Evolutionary conservation across 2,329 filamentous ascomycete species (phyloP).

Genomic region (Cladorrhinum sp.): DNA sequence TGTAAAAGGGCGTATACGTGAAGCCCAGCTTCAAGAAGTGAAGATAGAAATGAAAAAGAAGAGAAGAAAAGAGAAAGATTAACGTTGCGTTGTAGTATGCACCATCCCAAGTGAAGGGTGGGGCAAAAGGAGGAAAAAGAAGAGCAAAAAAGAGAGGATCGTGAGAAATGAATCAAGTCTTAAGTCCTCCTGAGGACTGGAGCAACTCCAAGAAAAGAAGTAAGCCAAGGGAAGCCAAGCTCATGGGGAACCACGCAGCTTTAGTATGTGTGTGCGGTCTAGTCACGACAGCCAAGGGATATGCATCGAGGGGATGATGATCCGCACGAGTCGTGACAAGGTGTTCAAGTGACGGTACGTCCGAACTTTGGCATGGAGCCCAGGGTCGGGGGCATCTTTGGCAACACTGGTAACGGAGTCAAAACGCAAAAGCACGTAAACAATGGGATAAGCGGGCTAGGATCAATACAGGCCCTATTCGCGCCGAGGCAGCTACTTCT

Average conservation of each 20-base stretch:
- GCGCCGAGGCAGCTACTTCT: neutral
- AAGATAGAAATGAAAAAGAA: conserved; percentile 14
- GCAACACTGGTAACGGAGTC: neutral
- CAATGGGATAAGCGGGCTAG: neutral
- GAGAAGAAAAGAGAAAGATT: conserved; percentile 27
- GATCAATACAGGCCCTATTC: conserved; percentile 1
- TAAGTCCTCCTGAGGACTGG: conserved; percentile 24
- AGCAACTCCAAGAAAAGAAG: conserved; percentile 13
- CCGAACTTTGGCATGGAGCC: neutral
- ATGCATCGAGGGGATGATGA: conserved; percentile 13
- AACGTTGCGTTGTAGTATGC: conserved; percentile 15
- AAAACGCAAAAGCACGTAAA: neutral
- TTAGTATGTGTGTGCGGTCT: conserved; percentile 31
- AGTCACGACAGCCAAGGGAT: neutral
- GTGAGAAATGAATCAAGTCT: conserved; percentile 23
- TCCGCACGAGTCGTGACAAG: conserved; percentile 24
- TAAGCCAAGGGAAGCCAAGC: conserved; percentile 25
- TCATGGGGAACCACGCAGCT: conserved; percentile 22
- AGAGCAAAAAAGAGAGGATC: conserved; percentile 19
- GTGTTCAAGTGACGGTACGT: conserved; percentile 1
- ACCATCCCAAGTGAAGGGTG: conserved; percentile 18
- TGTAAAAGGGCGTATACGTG: conserved; percentile 25
- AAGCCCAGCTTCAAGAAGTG: conserved; percentile 35
- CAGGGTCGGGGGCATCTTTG: neutral
- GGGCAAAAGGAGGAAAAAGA: conserved; percentile 14